These are phyloP conservation scores for Apophysomyces variabilis DNA, from an alignment of 371 early-diverging fungal genomes.

Conservation along the genomic window DNA sequence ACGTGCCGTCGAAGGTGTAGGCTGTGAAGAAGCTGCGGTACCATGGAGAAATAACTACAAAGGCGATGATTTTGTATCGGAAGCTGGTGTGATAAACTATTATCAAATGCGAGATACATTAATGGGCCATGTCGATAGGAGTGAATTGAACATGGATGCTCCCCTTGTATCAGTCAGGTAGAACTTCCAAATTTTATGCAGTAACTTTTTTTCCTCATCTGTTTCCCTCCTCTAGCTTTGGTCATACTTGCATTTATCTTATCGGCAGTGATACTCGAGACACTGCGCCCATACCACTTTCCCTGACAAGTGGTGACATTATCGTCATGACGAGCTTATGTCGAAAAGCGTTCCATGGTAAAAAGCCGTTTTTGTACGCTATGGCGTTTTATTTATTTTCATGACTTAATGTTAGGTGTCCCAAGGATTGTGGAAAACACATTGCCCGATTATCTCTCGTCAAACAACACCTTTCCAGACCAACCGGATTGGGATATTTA, in stretches of 20 bases:
- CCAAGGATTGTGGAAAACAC: slow-evolving; percentile 74
- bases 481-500: slow-evolving; percentile 61
- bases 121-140: slow-evolving; percentile 94
- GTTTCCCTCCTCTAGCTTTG: slow-evolving; percentile 57
- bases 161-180: slow-evolving; percentile 80
- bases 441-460: slow-evolving; percentile 60
- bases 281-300: slow-evolving; percentile 64
- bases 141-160: slow-evolving; percentile 88
- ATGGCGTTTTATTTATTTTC: background rate
- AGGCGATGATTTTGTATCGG: slow-evolving; percentile 66
- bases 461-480: slow-evolving; percentile 21
- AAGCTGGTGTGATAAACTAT: slow-evolving; percentile 96
- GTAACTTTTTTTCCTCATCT: background rate
- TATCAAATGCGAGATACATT: slow-evolving; percentile 86
- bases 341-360: slow-evolving; percentile 79
- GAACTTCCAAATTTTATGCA: background rate
- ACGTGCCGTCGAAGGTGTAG: slow-evolving; percentile 52
- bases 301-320: slow-evolving; percentile 83
- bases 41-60: slow-evolving; percentile 50
- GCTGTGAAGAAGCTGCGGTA: slow-evolving; percentile 15
- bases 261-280: slow-evolving; percentile 76
- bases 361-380: no score
- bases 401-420: slow-evolving; percentile 56
- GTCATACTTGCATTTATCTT: slow-evolving; percentile 81
- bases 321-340: slow-evolving; percentile 81